Percentiles rank a stretch among this genome's conserved stretches.
These are phyloP conservation scores for Aquilaria yunnanensis DNA, from an alignment of 345 rosid genomes.

Conservation along the genomic window DNA sequence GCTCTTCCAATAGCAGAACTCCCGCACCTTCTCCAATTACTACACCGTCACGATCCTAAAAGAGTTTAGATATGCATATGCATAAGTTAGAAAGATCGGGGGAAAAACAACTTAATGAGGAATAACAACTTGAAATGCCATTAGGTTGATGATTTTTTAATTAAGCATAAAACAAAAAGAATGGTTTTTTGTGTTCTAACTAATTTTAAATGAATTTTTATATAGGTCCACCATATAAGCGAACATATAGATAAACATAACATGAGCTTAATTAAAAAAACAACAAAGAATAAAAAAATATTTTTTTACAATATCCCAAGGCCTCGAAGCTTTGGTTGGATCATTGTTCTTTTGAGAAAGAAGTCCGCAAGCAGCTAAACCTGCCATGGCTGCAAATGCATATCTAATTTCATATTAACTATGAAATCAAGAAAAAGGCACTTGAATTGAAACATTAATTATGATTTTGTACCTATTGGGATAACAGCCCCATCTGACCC, in stretches of 20 bases:
- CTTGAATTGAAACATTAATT: not conserved
- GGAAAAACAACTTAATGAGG: too few species aligned
- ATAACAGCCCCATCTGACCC: slow-evolving; percentile 52
- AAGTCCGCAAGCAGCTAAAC: slow-evolving; percentile 45
- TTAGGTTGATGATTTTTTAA: too few species aligned
- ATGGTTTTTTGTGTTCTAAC: too few species aligned
- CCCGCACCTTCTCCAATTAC: slow-evolving; percentile 69
- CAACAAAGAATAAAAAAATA: too few species aligned
- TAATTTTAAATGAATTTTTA: too few species aligned
- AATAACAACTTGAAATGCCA: too few species aligned
- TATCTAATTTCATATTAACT: not conserved
- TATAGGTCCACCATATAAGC: too few species aligned
- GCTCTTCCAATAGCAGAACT: slow-evolving; percentile 52
- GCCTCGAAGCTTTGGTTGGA: slow-evolving; percentile 57
- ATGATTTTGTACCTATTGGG: slow-evolving; percentile 32
- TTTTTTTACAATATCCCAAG: slow-evolving; percentile 44
- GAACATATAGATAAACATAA: too few species aligned
- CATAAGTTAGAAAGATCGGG: slow-evolving; percentile 9
- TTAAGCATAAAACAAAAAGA: too few species aligned
- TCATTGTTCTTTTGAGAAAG: slow-evolving; percentile 48
- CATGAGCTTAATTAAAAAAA: too few species aligned
- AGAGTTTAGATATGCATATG: slow-evolving; percentile 13
- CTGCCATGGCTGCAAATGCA: slow-evolving; percentile 38
- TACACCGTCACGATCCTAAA: slow-evolving; percentile 47
- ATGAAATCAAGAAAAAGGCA: not conserved